Percentiles rank a stretch among this genome's conserved stretches.
These are phyloP conservation scores for Chenopodium album DNA, from an alignment of 148 eudicot genomes.

Conservation along the genomic window DNA sequence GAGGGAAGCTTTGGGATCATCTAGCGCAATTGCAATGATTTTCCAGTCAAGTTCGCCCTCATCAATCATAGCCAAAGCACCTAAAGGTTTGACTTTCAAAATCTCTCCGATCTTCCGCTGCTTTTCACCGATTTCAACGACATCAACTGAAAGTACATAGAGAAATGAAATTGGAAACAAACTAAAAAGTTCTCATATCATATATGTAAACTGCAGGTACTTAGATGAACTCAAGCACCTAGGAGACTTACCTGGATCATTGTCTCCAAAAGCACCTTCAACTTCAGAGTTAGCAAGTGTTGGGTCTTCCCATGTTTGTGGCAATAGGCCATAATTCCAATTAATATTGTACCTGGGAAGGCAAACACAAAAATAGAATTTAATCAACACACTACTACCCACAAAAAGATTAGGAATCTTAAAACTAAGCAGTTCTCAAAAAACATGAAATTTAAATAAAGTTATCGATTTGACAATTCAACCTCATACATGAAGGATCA, in stretches of 20 bases:
- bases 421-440: not conserved
- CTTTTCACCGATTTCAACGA: constrained; percentile 92
- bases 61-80: constrained; percentile 95
- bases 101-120: constrained; percentile 77
- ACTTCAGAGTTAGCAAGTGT: constrained; percentile 73
- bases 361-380: constrained; percentile 5
- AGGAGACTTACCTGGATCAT: constrained; percentile 66
- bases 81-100: constrained; percentile 86
- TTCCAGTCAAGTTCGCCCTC: constrained; percentile 99
- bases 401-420: not conserved
- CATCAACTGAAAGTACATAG: constrained; percentile 61
- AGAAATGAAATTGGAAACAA: not conserved
- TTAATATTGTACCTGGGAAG: constrained; percentile 71
- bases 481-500: not conserved
- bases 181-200: not conserved
- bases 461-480: not conserved
- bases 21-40: constrained; percentile 88
- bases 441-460: not conserved
- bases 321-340: constrained; percentile 91
- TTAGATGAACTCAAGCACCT: not conserved
- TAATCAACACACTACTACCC: not conserved
- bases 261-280: constrained; percentile 91
- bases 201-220: not conserved
- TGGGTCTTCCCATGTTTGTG: constrained; percentile 97
- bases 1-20: constrained; percentile 94